Evolutionary conservation across 805 yeast species (phyloP), one percentile per base, ranked within the genome.

Genomic region (Yarrowia hollandica): DNA sequence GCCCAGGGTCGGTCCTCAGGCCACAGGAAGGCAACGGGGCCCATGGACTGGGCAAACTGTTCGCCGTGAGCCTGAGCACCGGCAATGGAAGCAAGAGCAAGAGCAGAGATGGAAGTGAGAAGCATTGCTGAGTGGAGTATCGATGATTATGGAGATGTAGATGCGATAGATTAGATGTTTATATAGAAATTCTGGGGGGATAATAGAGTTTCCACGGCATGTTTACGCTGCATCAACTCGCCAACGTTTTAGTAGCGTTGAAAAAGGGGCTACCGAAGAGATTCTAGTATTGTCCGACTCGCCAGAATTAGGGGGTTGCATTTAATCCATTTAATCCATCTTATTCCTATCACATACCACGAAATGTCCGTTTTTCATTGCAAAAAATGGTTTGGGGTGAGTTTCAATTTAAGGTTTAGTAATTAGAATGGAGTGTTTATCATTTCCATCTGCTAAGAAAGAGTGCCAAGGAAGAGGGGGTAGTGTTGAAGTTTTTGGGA

Each of bases 1-100:
- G 75, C 68, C 81, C 81, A 77, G 62, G 71, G 76, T 70, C 81
- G 74, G 59, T 70, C 75, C 5, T 64, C 62, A 61, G 81, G 81
- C 68, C 72, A 77, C 60, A 77, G 41, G 65, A 74, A 67, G 46
- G 76, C 74, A 26, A 72, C 69, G 55, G 75, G 76, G 22, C 77
- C 77, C 76, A 74, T 74, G 41, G 71, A 67, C 60, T 70, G 68
- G 28, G 75, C 72, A 31, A 64, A 70, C 52, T 66, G 71, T 14
- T 73, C 69, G 39, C 77, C 77, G 60, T 74, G 77, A n/a, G 65
- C 67, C 22, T 59, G 61, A 5, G 61, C 61, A 31, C 52, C 31
- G 16, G 39, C 16, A n/a, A 50, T 26, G 16, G 60, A 48, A 19
- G 60, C 44, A 22, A 58, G 39, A 55, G 61, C 42, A 22, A 44